phyloP scores from a whole-genome alignment of 176 grass and related monocot species.

The Aegilops bicornis region DNA sequence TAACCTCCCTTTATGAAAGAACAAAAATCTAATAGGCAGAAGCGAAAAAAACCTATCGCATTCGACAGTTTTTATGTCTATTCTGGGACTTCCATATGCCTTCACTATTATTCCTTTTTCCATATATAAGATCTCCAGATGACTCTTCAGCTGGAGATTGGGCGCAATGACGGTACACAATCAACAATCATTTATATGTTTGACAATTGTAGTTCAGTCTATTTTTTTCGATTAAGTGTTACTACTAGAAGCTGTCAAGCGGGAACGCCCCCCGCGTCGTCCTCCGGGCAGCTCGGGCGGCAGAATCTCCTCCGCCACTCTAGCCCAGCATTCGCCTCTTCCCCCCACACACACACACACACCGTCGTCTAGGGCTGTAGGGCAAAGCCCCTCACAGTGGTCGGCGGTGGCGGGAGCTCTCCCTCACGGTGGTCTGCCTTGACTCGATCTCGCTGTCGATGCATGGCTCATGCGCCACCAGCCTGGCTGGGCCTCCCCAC shows the following conservation, averaged over 20 bases:
- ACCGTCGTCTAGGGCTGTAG: too few relatives aligned
- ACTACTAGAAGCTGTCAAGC: background rate
- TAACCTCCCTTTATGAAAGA: background rate
- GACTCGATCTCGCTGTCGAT: too few relatives aligned
- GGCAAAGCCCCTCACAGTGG: too few relatives aligned
- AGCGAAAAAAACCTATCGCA: background rate
- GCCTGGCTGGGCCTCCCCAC: too few relatives aligned
- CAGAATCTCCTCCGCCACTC: too few relatives aligned
- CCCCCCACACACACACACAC: too few relatives aligned
- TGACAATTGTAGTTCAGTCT: background rate
- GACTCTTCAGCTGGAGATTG: background rate
- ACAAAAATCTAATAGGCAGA: background rate
- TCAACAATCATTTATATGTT: background rate
- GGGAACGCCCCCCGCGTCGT: too few relatives aligned
- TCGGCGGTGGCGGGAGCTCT: too few relatives aligned
- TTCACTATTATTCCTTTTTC: background rate
- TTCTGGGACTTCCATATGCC: background rate
- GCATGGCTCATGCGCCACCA: too few relatives aligned
- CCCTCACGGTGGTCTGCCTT: too few relatives aligned
- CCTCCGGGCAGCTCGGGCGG: accelerated
- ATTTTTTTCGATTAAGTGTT: background rate
- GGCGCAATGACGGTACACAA: background rate
- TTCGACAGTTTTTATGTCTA: background rate
- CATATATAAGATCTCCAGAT: background rate
- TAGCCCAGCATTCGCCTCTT: too few relatives aligned